Percentiles rank a stretch among this genome's conserved stretches.
These are phyloP conservation scores for Paramecium octaurelia DNA, from an alignment of 73 alveolate genomes.

Conservation along the genomic window DNA sequence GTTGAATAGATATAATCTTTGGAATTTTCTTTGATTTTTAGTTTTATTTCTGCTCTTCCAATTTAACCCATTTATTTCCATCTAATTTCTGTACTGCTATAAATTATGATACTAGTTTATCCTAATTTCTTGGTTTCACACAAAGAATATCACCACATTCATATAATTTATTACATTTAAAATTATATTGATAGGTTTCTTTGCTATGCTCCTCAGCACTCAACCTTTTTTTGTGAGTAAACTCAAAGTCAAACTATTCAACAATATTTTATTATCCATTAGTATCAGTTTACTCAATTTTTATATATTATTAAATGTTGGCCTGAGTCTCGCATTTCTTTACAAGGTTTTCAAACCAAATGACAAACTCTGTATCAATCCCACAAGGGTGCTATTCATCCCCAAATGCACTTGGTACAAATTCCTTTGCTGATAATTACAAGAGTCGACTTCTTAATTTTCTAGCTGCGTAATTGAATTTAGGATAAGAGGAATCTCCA, in stretches of 20 bases:
- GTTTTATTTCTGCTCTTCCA: not conserved
- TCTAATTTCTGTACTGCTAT: not conserved
- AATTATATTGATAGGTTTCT: not conserved
- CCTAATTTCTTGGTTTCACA: not conserved
- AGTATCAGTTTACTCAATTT: not conserved
- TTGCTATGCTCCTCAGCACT: not conserved
- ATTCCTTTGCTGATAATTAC: slow-evolving; percentile 73
- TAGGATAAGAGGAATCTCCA: slow-evolving; percentile 87
- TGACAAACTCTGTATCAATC: slow-evolving; percentile 82
- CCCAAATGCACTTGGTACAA: slow-evolving; percentile 75
- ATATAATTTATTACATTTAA: not conserved
- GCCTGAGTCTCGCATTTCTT: not conserved
- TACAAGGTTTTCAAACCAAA: slow-evolving; percentile 72
- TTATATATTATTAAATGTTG: not conserved
- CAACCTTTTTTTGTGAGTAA: not conserved
- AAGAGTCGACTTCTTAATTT: slow-evolving; percentile 74
- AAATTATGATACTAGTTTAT: not conserved
- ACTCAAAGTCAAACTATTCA: not conserved
- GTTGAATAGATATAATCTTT: not conserved
- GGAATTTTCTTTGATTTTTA: not conserved
- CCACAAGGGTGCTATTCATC: slow-evolving; percentile 86
- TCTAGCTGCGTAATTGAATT: slow-evolving; percentile 85
- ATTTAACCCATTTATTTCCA: slow-evolving; percentile 33
- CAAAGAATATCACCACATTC: slow-evolving; percentile 17
- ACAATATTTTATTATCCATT: not conserved